Base-by-base conservation (phyloP, 805 yeast genomes). In the Metschnikowia anglica region DNA sequence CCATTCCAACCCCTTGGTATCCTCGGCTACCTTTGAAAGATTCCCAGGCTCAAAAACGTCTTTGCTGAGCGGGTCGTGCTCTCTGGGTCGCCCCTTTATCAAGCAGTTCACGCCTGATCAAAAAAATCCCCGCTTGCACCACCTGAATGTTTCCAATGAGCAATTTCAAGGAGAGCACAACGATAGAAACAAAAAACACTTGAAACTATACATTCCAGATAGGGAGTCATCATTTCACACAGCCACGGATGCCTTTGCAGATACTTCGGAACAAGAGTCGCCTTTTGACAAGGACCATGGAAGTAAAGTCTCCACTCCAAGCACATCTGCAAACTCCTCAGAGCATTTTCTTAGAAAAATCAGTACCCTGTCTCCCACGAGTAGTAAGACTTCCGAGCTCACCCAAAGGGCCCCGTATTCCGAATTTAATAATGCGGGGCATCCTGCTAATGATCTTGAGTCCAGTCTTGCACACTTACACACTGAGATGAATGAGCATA, bases 391-490 rank as follows among this genome's bases (percentile, higher is more conserved):
- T 12, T 28, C 49, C 16, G 48, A 50, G 28, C 43, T 46, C 29
- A 13, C 34, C 24, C 34, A 34, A 4, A 31, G 27, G n/a, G 32
- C 48, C 3, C 53, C 53, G 2, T 46, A 49, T 17, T 50, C 56
- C 3, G 37, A 24, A 15, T 24, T 37, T 13, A 41, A 41, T 23
- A 23, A 12, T 15, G 25, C 41, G 10, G 28, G 29, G 12, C 16
- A 34, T 15, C 5, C 37, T 2, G 34, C 27, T 23, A 42, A 36
- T 5, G 46, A 44, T 18, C 49, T 66, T 29, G 56, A 63, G 4
- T 38, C 55, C 5, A 62, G 63, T 2, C 58, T 66, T 27, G 60
- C 58, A 16, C 63, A 47, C 10, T 56, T 63, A 39, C 65, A 53
- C 37, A 45, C 53, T 19, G 71, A 67, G 20, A 48, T 63, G 2